Evolutionary conservation across 2,329 filamentous ascomycete species (phyloP), one percentile per base, ranked within the genome.

Genomic region (Emergomyces pasteurianus): DNA sequence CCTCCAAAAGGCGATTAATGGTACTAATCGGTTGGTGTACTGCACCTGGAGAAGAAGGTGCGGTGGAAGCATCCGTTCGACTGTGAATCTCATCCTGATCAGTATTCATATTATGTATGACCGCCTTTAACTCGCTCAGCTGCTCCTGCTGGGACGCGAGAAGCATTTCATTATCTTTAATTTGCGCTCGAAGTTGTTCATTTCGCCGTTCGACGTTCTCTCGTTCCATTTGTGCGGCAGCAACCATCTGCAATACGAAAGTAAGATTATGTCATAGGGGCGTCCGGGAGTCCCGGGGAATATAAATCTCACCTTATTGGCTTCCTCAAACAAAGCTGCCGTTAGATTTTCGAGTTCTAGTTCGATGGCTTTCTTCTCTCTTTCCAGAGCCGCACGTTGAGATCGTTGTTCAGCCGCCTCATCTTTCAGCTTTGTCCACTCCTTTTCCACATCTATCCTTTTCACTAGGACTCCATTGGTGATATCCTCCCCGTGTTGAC

Each of bases 291-390:
- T n/a, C n/a, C n/a, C n/a, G 31, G 31, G 31, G 7, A 26, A 36
- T 21, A 23, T 21, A 12, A 50, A 40, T 43, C 75, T 62, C 72
- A 86, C 83, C 74, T 88, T 92, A 77, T 99, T 97, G 57, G 94
- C 94, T 78, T 99, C 92, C 71, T 97, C 91, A 65, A 99, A 99
- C n/a, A 99, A 81, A 34, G 90, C 91, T 1, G 90, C 86, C 0
- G 94, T 97, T 65, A 99, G 75, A 58, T 85, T 89, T 75, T 97
- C 94, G 53, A 99, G 78, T 74, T 99, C 94, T 67, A 88, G 86
- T 73, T 99, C 94, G 36, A 96, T 96, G 64, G 86, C 86, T 73
- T 88, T 89, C 79, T 94, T 96, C 60, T 90, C 89, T 72, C 84
- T 86, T 69, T 92, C 88, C 12, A 83, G 83, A 53, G 85, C 82